A percentile compares a stretch with the other conserved stretches of the same genome.
Evolutionary conservation across 345 rosid species (phyloP).

Genomic region (Schrenkiella parvula): DNA sequence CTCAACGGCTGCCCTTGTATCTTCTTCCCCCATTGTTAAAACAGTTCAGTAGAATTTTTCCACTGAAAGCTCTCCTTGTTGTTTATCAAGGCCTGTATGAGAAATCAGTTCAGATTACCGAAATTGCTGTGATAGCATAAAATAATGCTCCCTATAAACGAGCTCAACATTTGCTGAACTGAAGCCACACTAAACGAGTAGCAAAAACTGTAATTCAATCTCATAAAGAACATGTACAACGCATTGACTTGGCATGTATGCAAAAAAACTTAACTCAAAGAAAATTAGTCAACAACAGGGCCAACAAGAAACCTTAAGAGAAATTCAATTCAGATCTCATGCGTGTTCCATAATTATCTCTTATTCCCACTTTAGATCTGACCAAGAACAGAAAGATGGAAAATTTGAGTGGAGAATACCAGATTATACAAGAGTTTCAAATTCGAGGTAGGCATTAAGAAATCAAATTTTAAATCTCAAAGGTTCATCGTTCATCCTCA

Average conservation of each 20-base stretch:
- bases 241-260: neutral
- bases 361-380: constrained; percentile 3
- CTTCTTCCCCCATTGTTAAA: constrained; percentile 59
- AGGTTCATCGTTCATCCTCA: constrained; percentile 6
- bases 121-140: neutral
- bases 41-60: constrained; percentile 5
- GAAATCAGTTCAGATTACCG: neutral
- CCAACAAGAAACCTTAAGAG: neutral
- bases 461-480: constrained; percentile 8
- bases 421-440: neutral
- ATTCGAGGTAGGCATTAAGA: neutral
- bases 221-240: neutral
- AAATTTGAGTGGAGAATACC: neutral
- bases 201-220: neutral
- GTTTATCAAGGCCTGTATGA: constrained; percentile 21
- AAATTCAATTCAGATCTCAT: constrained; percentile 6
- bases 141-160: neutral
- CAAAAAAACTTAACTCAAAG: neutral
- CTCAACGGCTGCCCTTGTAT: constrained; percentile 43
- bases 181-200: neutral
- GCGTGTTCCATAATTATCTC: neutral
- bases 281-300: neutral
- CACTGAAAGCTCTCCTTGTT: neutral
- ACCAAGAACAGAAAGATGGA: neutral
- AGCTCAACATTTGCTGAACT: neutral